Percentiles rank a stretch among this genome's conserved stretches.
These are phyloP conservation scores for Microbotryomycetes sp. DNA, from an alignment of 1,284 basidiomycete genomes.

Conservation along the genomic window DNA sequence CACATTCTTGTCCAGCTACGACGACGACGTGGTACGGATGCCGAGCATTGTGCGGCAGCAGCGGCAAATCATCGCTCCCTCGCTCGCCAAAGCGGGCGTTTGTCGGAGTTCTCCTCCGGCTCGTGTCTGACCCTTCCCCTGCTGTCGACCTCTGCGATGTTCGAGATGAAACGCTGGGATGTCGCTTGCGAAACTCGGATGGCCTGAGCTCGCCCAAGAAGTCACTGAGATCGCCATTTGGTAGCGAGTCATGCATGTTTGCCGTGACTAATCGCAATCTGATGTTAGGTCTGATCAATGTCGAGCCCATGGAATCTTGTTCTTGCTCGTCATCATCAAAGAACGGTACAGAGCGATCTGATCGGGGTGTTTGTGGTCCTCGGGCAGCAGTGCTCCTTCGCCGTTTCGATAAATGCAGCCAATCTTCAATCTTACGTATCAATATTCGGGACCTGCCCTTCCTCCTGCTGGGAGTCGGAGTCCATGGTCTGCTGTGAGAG, in stretches of 20 bases:
- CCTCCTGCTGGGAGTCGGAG: too few relatives aligned
- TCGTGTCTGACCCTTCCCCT: background rate
- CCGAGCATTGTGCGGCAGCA: conserved; percentile 16
- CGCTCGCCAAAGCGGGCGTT: too few relatives aligned
- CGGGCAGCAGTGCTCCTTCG: background rate
- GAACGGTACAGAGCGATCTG: background rate
- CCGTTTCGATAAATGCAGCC: background rate
- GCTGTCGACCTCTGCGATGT: background rate
- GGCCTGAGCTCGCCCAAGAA: conserved; percentile 30
- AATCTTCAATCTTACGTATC: background rate
- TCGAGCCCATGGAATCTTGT: background rate
- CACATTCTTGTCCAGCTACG: conserved; percentile 34
- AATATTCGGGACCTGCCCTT: background rate
- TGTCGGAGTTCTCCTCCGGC: too few relatives aligned
- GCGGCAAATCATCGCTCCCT: conserved; percentile 6
- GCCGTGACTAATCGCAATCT: conserved; percentile 32
- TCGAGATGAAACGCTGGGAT: conserved; percentile 3
- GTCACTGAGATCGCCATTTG: conserved; percentile 34
- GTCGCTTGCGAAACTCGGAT: conserved; percentile 8
- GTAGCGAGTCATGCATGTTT: conserved; percentile 36
- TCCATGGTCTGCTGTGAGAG: too few relatives aligned
- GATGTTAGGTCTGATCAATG: conserved; percentile 10
- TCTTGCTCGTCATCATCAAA: background rate
- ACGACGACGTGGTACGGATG: conserved; percentile 37
- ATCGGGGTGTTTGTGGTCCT: background rate